These are phyloP conservation scores for Rhododendron henanense DNA, from an alignment of 148 eudicot genomes.

Conservation along the genomic window DNA sequence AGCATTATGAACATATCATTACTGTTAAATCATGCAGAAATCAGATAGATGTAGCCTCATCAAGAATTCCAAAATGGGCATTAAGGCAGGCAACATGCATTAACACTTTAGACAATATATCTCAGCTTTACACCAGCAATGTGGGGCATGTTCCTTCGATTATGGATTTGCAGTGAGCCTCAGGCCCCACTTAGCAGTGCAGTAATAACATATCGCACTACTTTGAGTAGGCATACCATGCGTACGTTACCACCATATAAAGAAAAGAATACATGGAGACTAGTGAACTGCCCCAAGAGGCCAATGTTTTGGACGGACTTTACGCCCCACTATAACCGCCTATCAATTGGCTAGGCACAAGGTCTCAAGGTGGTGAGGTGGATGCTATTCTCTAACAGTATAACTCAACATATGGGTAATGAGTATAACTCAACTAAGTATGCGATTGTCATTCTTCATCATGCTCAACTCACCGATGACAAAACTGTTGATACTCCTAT, in stretches of 20 bases:
- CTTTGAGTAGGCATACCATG: background rate
- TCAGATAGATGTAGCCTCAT: background rate
- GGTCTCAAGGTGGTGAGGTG: background rate
- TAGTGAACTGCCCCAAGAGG: background rate
- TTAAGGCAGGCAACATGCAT: background rate
- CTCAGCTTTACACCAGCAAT: background rate
- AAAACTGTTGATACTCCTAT: too few species aligned
- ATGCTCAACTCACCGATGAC: too few species aligned
- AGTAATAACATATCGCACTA: background rate
- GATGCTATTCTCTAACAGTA: background rate
- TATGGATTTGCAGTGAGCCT: background rate
- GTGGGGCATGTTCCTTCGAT: background rate
- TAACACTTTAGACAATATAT: background rate
- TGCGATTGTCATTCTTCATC: too few species aligned
- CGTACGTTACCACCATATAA: background rate
- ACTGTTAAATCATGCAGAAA: background rate
- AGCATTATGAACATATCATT: slow-evolving; percentile 8
- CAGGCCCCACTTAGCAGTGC: background rate
- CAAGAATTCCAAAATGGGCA: background rate
- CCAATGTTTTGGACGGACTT: background rate
- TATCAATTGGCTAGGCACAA: background rate
- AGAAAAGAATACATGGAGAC: background rate
- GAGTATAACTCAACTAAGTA: background rate
- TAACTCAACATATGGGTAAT: background rate
- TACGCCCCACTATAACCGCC: background rate